phyloP scores from a whole-genome alignment of 1,284 basidiomycete species.

The Lignosus rhinocerotis region DNA sequence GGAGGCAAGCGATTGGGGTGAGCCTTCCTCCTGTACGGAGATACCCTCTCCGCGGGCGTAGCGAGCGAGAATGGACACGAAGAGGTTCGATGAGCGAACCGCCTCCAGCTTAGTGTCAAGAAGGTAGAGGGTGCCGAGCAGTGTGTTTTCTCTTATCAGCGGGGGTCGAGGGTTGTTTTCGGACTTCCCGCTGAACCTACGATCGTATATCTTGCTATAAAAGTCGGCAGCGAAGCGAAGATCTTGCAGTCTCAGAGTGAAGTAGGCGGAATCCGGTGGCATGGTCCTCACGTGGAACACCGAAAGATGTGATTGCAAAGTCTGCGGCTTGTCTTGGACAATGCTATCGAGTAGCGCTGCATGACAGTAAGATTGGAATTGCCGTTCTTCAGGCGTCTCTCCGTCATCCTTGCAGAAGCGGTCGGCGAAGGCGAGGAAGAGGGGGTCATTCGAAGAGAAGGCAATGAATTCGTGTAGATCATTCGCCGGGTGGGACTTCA shows the following conservation, averaged over 20 bases:
- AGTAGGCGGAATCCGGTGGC: conserved; percentile 54
- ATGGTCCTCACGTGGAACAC: conserved; percentile 68
- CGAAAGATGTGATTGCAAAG: conserved; percentile 72
- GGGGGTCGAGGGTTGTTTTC: conserved; percentile 66
- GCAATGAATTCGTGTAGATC: conserved; percentile 83
- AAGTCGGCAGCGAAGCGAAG: conserved; percentile 71
- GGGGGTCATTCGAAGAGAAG: conserved; percentile 78
- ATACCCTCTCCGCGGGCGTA: conserved; percentile 47
- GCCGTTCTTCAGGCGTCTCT: conserved; percentile 54
- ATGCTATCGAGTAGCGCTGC: conserved; percentile 86
- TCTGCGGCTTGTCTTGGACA: conserved; percentile 82
- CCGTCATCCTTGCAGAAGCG: conserved; percentile 65
- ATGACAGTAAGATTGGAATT: conserved; percentile 75
- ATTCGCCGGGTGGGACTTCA: conserved; percentile 62
- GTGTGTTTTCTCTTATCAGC: conserved; percentile 67
- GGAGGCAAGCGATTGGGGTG: conserved; percentile 34
- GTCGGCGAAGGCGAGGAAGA: conserved; percentile 77
- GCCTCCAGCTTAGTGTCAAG: conserved; percentile 57
- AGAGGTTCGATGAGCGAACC: conserved; percentile 44
- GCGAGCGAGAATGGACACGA: conserved; percentile 45
- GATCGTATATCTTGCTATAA: conserved; percentile 70
- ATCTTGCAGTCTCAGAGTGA: conserved; percentile 68
- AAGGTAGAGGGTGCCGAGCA: conserved; percentile 60
- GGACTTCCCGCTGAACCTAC: conserved; percentile 63
- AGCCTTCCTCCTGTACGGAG: conserved; percentile 31